A percentile compares a stretch with the other conserved stretches of the same genome.
phyloP scores from a whole-genome alignment of 768 basidiomycete genomes.

The Kwoniella dejecticola region DNA sequence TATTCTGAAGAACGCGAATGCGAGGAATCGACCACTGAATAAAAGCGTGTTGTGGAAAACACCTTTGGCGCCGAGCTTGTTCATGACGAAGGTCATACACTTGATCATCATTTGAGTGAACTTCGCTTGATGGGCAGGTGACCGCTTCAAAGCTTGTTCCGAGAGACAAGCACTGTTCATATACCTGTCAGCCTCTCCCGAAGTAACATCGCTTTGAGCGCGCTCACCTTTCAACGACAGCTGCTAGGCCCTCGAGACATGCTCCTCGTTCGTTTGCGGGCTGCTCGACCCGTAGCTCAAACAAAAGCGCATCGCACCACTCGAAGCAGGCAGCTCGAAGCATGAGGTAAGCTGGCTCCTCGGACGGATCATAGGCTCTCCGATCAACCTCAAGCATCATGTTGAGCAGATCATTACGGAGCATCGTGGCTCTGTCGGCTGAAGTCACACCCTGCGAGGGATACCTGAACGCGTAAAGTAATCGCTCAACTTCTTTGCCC shows the following conservation, averaged over 20 bases:
- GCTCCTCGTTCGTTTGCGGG: slow-evolving; percentile 57
- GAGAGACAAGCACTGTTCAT: slow-evolving; percentile 53
- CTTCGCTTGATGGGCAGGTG: slow-evolving; percentile 35
- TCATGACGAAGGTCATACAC: slow-evolving; percentile 57
- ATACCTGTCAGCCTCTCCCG: neutral
- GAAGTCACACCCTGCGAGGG: slow-evolving; percentile 30
- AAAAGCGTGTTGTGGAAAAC: slow-evolving; percentile 59
- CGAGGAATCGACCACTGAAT: slow-evolving; percentile 58
- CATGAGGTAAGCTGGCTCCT: slow-evolving; percentile 32
- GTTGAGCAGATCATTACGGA: slow-evolving; percentile 52
- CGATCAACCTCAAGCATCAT: slow-evolving; percentile 54
- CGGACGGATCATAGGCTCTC: slow-evolving; percentile 34
- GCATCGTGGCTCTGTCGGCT: slow-evolving; percentile 48
- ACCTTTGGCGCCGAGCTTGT: slow-evolving; percentile 58
- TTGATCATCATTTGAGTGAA: slow-evolving; percentile 54
- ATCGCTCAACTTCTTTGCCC: slow-evolving; percentile 29
- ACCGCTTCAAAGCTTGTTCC: slow-evolving; percentile 42
- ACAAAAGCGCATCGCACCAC: slow-evolving; percentile 53
- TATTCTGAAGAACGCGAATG: slow-evolving; percentile 59
- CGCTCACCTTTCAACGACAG: slow-evolving; percentile 56
- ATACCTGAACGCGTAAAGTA: slow-evolving; percentile 37
- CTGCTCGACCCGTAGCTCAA: slow-evolving; percentile 56
- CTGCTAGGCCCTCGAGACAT: slow-evolving; percentile 57
- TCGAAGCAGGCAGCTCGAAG: slow-evolving; percentile 54
- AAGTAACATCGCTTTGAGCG: too few relatives aligned